Percentiles rank a stretch among this genome's conserved stretches.
Evolutionary conservation across 306 rosid species (phyloP).

Genomic region (Macrotyloma uniflorum): DNA sequence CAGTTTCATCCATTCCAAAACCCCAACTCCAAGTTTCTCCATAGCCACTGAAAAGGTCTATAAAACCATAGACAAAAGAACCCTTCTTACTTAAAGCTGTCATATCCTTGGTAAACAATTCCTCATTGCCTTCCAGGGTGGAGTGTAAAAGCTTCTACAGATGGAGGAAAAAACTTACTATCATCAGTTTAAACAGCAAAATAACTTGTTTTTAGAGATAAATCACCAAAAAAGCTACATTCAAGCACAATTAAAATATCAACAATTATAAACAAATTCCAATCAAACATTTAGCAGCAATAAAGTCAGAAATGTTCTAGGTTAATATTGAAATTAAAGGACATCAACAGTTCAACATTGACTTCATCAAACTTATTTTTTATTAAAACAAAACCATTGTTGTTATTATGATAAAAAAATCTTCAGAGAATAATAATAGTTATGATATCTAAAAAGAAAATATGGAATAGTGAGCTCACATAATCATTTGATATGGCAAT

Average conservation of each 20-base stretch:
- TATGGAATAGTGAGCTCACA: conserved; percentile 51
- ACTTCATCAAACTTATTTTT: conserved; percentile 29
- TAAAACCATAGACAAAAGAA: conserved; percentile 79
- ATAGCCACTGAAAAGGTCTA: conserved; percentile 90
- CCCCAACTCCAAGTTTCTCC: conserved; percentile 94
- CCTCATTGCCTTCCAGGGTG: conserved; percentile 49
- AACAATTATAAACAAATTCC: conserved; percentile 24
- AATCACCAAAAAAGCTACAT: conserved; percentile 16
- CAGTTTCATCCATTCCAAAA: conserved; percentile 68
- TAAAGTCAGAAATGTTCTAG: not conserved
- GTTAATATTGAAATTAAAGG: conserved; percentile 22
- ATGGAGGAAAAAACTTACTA: conserved; percentile 39
- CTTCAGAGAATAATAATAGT: conserved; percentile 19
- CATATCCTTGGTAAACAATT: conserved; percentile 57
- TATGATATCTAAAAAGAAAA: conserved; percentile 7
- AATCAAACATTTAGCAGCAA: conserved; percentile 26
- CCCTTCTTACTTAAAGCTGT: conserved; percentile 57
- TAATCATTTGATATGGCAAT: conserved; percentile 55
- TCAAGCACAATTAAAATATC: conserved; percentile 5
- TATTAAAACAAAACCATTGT: conserved; percentile 23
- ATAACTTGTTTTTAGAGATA: conserved; percentile 20
- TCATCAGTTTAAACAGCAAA: conserved; percentile 29
- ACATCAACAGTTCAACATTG: conserved; percentile 10
- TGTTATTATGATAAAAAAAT: conserved; percentile 1
- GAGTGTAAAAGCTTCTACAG: conserved; percentile 56